Percentiles rank a stretch among this genome's conserved stretches.
Conservation (phyloP, 1,139 yeast species). For the Petasospora fabianii region DNA sequence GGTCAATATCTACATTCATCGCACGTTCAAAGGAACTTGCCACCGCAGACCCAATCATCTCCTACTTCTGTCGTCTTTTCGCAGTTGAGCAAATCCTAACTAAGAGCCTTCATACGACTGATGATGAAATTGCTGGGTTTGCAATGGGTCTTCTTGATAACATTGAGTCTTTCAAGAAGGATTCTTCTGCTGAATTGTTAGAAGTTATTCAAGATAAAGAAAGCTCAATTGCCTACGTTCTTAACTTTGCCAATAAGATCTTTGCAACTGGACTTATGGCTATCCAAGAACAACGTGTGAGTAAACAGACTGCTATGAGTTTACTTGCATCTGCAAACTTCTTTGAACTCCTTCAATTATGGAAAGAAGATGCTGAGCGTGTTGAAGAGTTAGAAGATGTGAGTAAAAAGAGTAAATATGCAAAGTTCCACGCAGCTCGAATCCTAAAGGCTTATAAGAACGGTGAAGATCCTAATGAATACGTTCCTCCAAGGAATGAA, state of each 20-base stretch:
- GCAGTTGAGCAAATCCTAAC: constrained; percentile 66
- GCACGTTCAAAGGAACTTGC: constrained; percentile 49
- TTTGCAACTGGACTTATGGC: constrained; percentile 52
- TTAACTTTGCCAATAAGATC: constrained; percentile 57
- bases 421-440: constrained; percentile 56
- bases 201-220: constrained; percentile 51
- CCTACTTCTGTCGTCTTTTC: constrained; percentile 54
- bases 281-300: constrained; percentile 35
- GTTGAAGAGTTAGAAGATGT: constrained; percentile 30
- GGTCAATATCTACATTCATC: constrained; percentile 42
- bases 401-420: constrained; percentile 44
- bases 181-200: constrained; percentile 31
- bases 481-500: constrained; percentile 31
- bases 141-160: constrained; percentile 60
- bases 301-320: constrained; percentile 40
- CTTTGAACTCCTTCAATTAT: constrained; percentile 41
- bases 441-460: constrained; percentile 43
- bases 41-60: constrained; percentile 48
- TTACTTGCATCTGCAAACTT: constrained; percentile 50
- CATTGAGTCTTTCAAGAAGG: constrained; percentile 49
- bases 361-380: constrained; percentile 34
- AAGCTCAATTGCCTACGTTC: constrained; percentile 54
- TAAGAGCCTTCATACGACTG: constrained; percentile 50
- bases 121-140: constrained; percentile 51
- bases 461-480: constrained; percentile 53